phyloP scores from a whole-genome alignment of 2,329 filamentous ascomycete species.

The Coniella vitis region DNA sequence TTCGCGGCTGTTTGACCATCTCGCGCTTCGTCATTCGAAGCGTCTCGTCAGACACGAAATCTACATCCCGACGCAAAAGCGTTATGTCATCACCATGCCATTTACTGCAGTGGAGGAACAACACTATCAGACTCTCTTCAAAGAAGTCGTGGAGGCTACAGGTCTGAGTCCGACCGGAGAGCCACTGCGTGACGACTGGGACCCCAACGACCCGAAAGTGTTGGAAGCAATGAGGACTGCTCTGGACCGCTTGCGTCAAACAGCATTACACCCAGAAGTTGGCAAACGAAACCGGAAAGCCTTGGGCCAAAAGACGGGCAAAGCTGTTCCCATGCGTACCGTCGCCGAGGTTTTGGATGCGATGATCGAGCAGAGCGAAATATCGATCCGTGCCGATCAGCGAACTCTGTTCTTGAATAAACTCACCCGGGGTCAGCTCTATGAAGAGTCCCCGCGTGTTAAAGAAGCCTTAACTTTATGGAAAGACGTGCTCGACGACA shows the following conservation, averaged over 20 bases:
- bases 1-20: constrained; percentile 57
- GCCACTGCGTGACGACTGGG: constrained; percentile 56
- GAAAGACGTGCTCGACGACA: constrained; percentile 47
- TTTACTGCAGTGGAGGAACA: constrained; percentile 90
- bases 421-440: constrained; percentile 67
- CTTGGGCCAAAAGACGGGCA: constrained; percentile 55
- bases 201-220: constrained; percentile 47
- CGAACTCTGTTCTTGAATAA: constrained; percentile 56
- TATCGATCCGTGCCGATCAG: constrained; percentile 59
- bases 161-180: constrained; percentile 58
- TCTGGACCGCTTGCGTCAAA: constrained; percentile 72
- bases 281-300: constrained; percentile 59
- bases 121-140: constrained; percentile 71
- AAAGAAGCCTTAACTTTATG: constrained; percentile 66
- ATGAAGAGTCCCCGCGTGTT: constrained; percentile 66
- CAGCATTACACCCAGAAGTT: constrained; percentile 79
- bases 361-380: constrained; percentile 85
- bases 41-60: constrained; percentile 72
- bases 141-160: constrained; percentile 65
- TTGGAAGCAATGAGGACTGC: constrained; percentile 72
- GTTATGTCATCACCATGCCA: constrained; percentile 81
- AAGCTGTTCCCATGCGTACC: constrained; percentile 70
- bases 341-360: constrained; percentile 80
- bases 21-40: constrained; percentile 84
- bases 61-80: constrained; percentile 71